Percentiles rank a stretch among this genome's conserved stretches.
These are phyloP conservation scores for Sicyos baderoa DNA, from an alignment of 306 rosid species.

Conservation along the genomic window DNA sequence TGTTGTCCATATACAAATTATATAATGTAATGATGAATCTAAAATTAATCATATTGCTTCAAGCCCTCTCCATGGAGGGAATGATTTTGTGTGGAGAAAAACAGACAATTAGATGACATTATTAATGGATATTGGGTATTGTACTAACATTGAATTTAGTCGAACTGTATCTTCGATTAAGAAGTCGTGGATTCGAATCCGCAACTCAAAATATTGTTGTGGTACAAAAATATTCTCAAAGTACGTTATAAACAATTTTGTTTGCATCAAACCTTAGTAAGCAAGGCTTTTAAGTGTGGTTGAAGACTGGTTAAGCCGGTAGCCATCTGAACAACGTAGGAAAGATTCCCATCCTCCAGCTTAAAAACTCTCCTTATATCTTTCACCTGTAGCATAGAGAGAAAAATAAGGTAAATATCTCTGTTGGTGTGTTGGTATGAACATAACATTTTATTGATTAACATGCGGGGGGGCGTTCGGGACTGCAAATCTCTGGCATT, in stretches of 20 bases:
- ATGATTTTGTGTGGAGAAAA: not conserved
- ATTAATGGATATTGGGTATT: no score
- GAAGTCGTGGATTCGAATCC: no score
- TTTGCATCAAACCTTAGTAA: slow-evolving; percentile 42
- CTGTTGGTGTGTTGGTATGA: not conserved
- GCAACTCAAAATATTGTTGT: no score
- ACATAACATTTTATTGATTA: not conserved
- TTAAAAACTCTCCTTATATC: slow-evolving; percentile 47
- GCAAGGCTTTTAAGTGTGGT: slow-evolving; percentile 63
- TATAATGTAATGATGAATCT: not conserved
- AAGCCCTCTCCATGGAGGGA: not conserved
- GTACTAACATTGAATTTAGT: no score
- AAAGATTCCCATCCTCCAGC: slow-evolving; percentile 46
- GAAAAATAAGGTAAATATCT: not conserved
- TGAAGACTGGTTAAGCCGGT: slow-evolving; percentile 48
- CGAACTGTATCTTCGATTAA: no score
- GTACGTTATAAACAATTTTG: not conserved
- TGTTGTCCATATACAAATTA: not conserved
- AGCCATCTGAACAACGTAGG: slow-evolving; percentile 73
- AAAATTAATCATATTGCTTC: not conserved
- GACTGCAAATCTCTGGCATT: not conserved
- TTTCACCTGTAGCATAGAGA: slow-evolving; percentile 41
- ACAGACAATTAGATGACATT: not conserved
- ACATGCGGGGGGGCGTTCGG: not conserved
- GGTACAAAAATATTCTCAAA: no score